Base-by-base conservation (phyloP, 768 basidiomycete species). In the Leccinum sublutescens region DNA sequence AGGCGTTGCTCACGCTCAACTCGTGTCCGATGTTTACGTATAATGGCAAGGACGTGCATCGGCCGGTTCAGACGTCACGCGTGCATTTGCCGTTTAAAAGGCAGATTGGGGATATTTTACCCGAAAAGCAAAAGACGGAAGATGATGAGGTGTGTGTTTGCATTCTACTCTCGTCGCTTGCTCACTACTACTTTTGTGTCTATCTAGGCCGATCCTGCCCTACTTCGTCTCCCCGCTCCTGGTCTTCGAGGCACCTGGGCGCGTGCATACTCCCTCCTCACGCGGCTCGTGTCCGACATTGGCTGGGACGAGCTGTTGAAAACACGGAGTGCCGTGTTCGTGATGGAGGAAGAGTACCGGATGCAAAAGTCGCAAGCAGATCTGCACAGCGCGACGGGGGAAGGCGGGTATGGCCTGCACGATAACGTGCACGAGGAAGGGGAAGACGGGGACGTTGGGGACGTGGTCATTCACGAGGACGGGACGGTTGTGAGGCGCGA, bases 1-100 rank as follows among this genome's bases (percentile, higher is more conserved):
- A 80, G 80, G 94, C 95, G 0, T 78, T 98, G 14, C 79, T 98
- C 45, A 97, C 96, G 1, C 84, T 98, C 52, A 98, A 98, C 71
- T 98, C 95, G n/a, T 98, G 97, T 77, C 95, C 96, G 2, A 98
- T 99, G 97, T 99, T 99, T 76, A 98, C 97, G 8, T 98, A 91
- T 77, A 97, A 97, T 68, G 96, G 97, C 48, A 87, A 95, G 21
- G 97, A 99, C 72, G 80, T 88, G 3, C 97, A 99, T 71, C 85
- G 95, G 4, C 85, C 83, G 71, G 85, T 98, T 10, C 79, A 89
- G 1, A 86, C 95, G 17, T 78, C 88, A 1, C 85, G 87, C 60
- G 82, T 95, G 6, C 93, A 95, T 72, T 79, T 97, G 1, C 97
- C 97, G 1, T 85, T 91, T 70, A 89, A 89, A 62, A 83, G 87